phyloP scores from a whole-genome alignment of 805 yeast species.

The Metschnikowia santaceciliae region DNA sequence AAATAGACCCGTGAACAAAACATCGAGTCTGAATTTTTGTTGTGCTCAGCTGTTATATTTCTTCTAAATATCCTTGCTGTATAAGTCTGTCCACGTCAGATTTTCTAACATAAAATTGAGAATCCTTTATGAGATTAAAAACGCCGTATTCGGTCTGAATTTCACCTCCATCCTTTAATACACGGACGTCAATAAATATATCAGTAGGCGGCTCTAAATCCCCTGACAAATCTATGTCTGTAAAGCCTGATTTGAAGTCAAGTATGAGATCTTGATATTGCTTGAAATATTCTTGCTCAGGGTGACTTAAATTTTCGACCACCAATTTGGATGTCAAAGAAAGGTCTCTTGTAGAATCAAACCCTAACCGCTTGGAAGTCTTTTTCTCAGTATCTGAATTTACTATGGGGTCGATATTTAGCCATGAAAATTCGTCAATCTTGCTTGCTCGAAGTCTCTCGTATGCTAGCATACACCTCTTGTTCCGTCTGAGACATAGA shows the following conservation, averaged over 20 bases:
- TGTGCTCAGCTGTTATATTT: constrained; percentile 36
- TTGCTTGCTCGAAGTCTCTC: constrained; percentile 66
- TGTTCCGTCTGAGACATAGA: constrained; percentile 80
- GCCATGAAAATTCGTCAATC: constrained; percentile 70
- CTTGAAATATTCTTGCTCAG: constrained; percentile 75
- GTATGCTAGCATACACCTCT: constrained; percentile 84
- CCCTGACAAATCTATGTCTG: constrained; percentile 84
- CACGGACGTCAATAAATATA: constrained; percentile 91
- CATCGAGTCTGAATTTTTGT: not conserved
- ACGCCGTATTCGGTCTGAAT: constrained; percentile 97
- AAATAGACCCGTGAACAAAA: not conserved
- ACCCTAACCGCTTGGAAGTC: constrained; percentile 1
- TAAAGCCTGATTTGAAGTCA: constrained; percentile 71
- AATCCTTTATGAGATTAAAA: constrained; percentile 85
- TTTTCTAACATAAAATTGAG: constrained; percentile 90
- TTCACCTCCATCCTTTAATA: constrained; percentile 91
- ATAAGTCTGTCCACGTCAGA: constrained; percentile 91
- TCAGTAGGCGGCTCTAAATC: constrained; percentile 88
- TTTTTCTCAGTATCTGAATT: constrained; percentile 6
- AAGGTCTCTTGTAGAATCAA: not conserved
- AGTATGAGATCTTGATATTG: constrained; percentile 68
- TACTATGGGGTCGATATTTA: constrained; percentile 49
- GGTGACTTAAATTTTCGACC: constrained; percentile 58
- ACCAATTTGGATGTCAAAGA: constrained; percentile 16
- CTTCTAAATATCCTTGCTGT: constrained; percentile 89